Evolutionary conservation across 805 yeast species (phyloP), one percentile per base, ranked within the genome.

Genomic region (Teunomyces funiuensis): DNA sequence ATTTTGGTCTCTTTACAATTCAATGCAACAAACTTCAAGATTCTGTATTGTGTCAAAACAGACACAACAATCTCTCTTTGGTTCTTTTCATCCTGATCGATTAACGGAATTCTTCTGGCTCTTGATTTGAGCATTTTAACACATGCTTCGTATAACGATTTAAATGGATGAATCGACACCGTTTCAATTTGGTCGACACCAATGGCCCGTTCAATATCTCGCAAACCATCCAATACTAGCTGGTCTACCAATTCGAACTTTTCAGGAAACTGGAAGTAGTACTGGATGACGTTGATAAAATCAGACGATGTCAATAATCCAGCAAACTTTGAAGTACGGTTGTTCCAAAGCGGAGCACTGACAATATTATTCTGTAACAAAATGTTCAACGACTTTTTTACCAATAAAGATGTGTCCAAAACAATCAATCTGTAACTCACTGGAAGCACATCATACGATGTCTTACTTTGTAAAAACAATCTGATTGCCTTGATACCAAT

Each of bases 301-400:
- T 93, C 99, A 29, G 86, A 79, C 13, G 95, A 82, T 3, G 98
- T 93, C 54, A 93, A 71, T 47, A 93, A 76, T 3, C 99, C 99
- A 2, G 97, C 97, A 71, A 93, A 93, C 55, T 85, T 76, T 11
- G 96, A 85, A 11, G 86, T 80, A 56, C 84, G 79, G 44, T 91
- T 84, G 64, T 91, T 87, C 99, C 99, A 93, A 39, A 93, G 71
- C 2, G 99, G 99, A 4, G 98, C 98, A 41, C 95, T 84, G 23
- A 93, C 97, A 55, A 93, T 88, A 59, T 88, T 87, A 63, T 93
- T 93, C 60, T 93, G 98, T 39, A 93, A 71, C 46, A 93, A 67
- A 20, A 95, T 90, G 50, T 88, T 89, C 56, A 93, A 73, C 4
- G 97, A 86, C 60, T 91, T 88, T 65, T 91, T 90, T 28, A 93